Conservation (phyloP, 768 basidiomycete genomes). For the Megacollybia marginata region DNA sequence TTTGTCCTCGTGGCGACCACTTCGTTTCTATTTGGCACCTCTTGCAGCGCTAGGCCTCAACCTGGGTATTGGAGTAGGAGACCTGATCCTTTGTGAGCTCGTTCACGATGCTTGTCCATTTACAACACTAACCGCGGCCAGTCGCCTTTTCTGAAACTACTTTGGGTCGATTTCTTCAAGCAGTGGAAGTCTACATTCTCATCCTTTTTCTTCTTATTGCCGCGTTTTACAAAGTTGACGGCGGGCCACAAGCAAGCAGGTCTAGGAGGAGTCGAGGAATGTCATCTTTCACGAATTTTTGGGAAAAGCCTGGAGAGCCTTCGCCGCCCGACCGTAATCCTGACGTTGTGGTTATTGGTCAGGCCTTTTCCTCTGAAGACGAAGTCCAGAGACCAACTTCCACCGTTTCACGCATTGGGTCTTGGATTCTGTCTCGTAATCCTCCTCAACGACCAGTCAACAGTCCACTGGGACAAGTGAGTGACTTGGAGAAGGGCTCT, state of each 20-base stretch:
- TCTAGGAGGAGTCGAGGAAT: conserved; percentile 3
- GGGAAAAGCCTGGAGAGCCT: conserved; percentile 16
- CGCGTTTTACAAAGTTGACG: conserved; percentile 23
- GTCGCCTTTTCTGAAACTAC: conserved; percentile 64
- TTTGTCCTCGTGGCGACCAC: conserved; percentile 35
- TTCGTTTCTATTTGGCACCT: conserved; percentile 41
- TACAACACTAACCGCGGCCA: conserved; percentile 16
- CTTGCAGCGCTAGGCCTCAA: conserved; percentile 47
- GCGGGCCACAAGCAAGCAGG: conserved; percentile 1
- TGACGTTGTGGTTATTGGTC: background rate
- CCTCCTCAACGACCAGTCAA: background rate
- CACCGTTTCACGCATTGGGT: background rate
- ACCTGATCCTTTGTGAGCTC: conserved; percentile 50
- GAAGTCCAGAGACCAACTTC: background rate
- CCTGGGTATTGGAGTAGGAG: conserved; percentile 45
- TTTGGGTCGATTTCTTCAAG: conserved; percentile 57
- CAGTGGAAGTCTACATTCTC: conserved; percentile 54
- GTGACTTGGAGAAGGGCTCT: background rate
- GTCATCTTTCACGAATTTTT: conserved; percentile 11
- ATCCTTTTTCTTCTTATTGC: conserved; percentile 50
- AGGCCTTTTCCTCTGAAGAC: background rate
- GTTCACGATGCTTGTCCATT: background rate
- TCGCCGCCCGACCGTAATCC: background rate
- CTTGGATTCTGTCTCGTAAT: background rate
- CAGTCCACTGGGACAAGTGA: background rate